Evolutionary conservation across 2,329 filamentous ascomycete species (phyloP).

Genomic region (Dactylellina parvicollis): DNA sequence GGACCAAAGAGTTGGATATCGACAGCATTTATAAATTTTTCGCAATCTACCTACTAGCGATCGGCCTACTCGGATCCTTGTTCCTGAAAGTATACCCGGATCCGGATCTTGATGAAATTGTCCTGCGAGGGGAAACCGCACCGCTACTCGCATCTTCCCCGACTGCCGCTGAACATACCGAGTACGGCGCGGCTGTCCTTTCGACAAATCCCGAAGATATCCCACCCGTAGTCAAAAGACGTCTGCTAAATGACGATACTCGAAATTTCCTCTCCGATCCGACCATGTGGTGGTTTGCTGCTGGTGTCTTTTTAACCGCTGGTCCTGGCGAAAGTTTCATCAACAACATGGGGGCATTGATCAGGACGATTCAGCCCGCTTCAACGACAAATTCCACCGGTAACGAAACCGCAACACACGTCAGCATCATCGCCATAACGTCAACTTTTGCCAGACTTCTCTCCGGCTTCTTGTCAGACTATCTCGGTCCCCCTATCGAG

Average conservation of each 20-base stretch:
- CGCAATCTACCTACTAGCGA: slow-evolving; percentile 72
- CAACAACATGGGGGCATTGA: slow-evolving; percentile 94
- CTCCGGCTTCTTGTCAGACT: slow-evolving; percentile 86
- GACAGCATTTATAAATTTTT: slow-evolving; percentile 90
- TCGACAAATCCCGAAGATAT: slow-evolving; percentile 66
- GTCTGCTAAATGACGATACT: slow-evolving; percentile 91
- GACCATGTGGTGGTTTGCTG: slow-evolving; percentile 95
- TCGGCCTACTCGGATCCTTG: slow-evolving; percentile 78
- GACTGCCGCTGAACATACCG: slow-evolving; percentile 63
- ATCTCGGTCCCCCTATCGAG: slow-evolving; percentile 74
- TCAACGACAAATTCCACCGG: slow-evolving; percentile 61
- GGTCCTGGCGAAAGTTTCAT: slow-evolving; percentile 98
- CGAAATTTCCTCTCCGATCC: slow-evolving; percentile 82
- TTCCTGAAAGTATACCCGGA: slow-evolving; percentile 82
- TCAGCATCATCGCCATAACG: slow-evolving; percentile 88
- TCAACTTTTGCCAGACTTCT: slow-evolving; percentile 91
- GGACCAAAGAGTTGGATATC: slow-evolving; percentile 73
- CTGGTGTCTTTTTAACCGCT: slow-evolving; percentile 90
- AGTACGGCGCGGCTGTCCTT: slow-evolving; percentile 63
- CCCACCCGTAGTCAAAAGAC: slow-evolving; percentile 75
- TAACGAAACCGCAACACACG: slow-evolving; percentile 79
- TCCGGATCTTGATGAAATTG: slow-evolving; percentile 53
- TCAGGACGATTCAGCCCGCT: slow-evolving; percentile 79
- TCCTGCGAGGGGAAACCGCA: slow-evolving; percentile 42
- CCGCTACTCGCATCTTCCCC: slow-evolving; percentile 55